These are phyloP conservation scores for Phytophthora gonapodyides DNA, from an alignment of 352 stramenopile species.

Conservation along the genomic window DNA sequence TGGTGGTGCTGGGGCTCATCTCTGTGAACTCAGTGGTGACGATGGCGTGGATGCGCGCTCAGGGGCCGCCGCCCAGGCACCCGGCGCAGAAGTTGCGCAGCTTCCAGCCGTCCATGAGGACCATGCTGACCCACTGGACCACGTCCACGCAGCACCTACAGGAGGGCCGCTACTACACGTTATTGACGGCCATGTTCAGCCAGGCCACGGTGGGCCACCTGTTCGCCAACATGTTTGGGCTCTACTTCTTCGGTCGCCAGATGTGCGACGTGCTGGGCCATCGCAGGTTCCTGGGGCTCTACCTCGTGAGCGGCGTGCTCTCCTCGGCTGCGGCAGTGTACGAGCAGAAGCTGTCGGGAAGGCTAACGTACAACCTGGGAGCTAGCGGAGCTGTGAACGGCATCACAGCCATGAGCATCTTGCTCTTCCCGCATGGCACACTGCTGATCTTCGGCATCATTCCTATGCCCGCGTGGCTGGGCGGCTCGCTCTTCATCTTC, in stretches of 20 bases:
- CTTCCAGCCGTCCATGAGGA: slow-evolving; percentile 37
- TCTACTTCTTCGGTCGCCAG: slow-evolving; percentile 79
- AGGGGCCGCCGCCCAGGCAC: slow-evolving; percentile 46
- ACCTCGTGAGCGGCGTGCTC: slow-evolving; percentile 71
- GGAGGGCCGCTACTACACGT: slow-evolving; percentile 71
- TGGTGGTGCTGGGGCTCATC: slow-evolving; percentile 58
- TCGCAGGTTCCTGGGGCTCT: slow-evolving; percentile 72
- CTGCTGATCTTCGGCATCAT: slow-evolving; percentile 79
- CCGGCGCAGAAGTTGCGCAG: slow-evolving; percentile 26
- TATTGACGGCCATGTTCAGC: slow-evolving; percentile 77
- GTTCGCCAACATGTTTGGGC: slow-evolving; percentile 71
- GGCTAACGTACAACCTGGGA: slow-evolving; percentile 61
- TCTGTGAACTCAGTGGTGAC: slow-evolving; percentile 59
- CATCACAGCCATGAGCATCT: slow-evolving; percentile 73
- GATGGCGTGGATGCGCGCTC: slow-evolving; percentile 61
- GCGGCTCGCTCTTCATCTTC: slow-evolving; percentile 71
- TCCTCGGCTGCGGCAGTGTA: slow-evolving; percentile 64
- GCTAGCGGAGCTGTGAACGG: slow-evolving; percentile 81
- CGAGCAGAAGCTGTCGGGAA: slow-evolving; percentile 55
- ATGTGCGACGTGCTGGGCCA: slow-evolving; percentile 71
- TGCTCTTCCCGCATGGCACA: slow-evolving; percentile 72
- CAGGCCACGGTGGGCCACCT: slow-evolving; percentile 63
- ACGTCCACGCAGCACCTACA: slow-evolving; percentile 70
- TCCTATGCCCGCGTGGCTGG: slow-evolving; percentile 76
- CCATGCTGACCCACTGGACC: slow-evolving; percentile 80